Base-by-base conservation (phyloP, 805 yeast species). In the Maudiozyma turicensis region DNA sequence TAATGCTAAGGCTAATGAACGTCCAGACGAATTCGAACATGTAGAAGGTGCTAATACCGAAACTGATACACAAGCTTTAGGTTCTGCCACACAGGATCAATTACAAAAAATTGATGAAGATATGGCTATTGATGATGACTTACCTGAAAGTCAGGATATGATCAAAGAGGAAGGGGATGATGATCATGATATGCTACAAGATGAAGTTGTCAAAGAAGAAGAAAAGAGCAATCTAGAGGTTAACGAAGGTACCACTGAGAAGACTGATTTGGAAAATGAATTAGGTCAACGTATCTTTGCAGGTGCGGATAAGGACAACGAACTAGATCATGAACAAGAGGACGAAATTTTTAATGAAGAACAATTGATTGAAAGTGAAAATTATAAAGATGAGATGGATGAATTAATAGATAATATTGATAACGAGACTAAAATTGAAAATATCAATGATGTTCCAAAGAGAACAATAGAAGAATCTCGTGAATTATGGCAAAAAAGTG, bases 11-110 rank as follows among this genome's bases (percentile, higher is more conserved):
- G 80, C 82, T 10, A 81, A 77, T 51, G 83, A 80, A 52, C 75
- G 81, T 46, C 90, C 95, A 0, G 95, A 88, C 60, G 95, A 88
- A 58, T 85, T 88, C 64, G 87, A 86, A 61, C 93, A 86, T 58
- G 72, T 84, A 46, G 87, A 85, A 39, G 90, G 89, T 44, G 90
- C 83, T 43, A 83, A 84, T 52, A 79, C 91, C 3, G 81, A 83
- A 31, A 73, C 71, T 49, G 90, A 86, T 45, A 86, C 95, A 0
- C 98, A 93, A 65, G 99, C 98, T 0, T 69, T 93, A 46, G 98
- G 98, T 26, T 82, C 90, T 42, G 95, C 96, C 6, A 79, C 80
- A 51, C 77, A 81, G 58, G 96, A 89, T 43, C 89, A 85, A 59
- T 70, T 77, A 13, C 93, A 87, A 61, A 64, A 82, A 0, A 76